A percentile compares a stretch with the other conserved stretches of the same genome.
Conservation (phyloP, 257 asterid genomes). For the Solanum pennellii region DNA sequence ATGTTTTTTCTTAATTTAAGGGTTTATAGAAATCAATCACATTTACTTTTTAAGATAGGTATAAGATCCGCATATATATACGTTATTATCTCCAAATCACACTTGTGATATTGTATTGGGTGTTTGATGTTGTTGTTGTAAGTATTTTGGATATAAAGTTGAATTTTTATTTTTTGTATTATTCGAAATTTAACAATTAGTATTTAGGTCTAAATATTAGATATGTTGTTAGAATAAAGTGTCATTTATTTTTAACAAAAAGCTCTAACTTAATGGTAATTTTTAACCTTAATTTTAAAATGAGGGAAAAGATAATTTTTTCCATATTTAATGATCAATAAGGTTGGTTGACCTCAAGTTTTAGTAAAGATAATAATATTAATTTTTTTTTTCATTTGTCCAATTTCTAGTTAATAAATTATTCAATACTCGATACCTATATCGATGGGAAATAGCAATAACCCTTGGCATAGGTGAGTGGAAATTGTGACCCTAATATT, state of each 20-base stretch:
- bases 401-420: not conserved
- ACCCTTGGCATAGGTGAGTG: not conserved
- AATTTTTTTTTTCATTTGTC: not conserved
- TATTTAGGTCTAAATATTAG: not conserved
- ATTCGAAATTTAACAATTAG: not conserved
- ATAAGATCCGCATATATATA: no score
- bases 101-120: not conserved
- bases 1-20: no score
- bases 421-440: not conserved
- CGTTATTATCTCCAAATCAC: accelerated
- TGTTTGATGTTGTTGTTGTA: not conserved
- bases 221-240: not conserved
- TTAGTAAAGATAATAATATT: not conserved
- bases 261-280: not conserved
- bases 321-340: not conserved
- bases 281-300: not conserved
- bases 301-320: not conserved
- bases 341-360: not conserved
- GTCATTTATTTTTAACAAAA: not conserved
- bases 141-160: not conserved
- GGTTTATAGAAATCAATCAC: not conserved
- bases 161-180: not conserved
- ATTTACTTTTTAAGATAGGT: no score
- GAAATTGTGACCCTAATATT: no score
- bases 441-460: not conserved